A percentile compares a stretch with the other conserved stretches of the same genome.
Evolutionary conservation across 306 rosid genomes (phyloP).

Genomic region (Dryas alaskensis): DNA sequence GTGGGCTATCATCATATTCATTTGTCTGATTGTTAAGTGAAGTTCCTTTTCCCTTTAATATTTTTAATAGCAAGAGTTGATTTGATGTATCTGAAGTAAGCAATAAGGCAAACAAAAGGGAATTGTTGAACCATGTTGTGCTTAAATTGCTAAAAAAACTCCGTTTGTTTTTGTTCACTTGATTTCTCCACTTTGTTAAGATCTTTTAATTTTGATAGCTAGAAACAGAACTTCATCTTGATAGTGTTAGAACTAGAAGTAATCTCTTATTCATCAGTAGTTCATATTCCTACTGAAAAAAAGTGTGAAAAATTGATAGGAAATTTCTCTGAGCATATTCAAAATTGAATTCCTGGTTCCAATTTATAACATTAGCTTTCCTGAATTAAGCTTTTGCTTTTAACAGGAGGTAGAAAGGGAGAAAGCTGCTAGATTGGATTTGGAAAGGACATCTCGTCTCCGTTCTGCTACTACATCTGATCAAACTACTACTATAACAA

Average conservation of each 20-base stretch:
- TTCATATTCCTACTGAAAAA: not conserved
- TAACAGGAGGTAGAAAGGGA: conserved; percentile 88
- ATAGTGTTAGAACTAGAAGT: not conserved
- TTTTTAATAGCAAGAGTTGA: not conserved
- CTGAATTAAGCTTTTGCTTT: conserved; percentile 32
- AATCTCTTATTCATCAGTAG: not conserved
- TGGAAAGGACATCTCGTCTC: conserved; percentile 68
- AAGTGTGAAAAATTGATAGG: not conserved
- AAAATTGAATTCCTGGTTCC: not conserved
- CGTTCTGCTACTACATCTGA: conserved; percentile 52
- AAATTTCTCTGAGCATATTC: conserved; percentile 10
- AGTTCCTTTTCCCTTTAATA: conserved; percentile 2
- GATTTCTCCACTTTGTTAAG: not conserved
- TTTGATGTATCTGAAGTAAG: not conserved
- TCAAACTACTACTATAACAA: conserved; percentile 47
- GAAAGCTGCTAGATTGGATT: conserved; percentile 80
- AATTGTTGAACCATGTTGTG: not conserved
- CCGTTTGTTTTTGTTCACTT: not conserved
- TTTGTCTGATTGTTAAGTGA: not conserved
- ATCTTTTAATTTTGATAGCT: not conserved
- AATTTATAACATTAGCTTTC: conserved; percentile 14
- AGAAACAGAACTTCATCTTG: not conserved
- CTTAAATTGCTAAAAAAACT: not conserved
- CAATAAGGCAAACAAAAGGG: not conserved
- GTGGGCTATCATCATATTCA: not conserved